Percentiles rank a stretch among this genome's conserved stretches.
phyloP scores from a whole-genome alignment of 2,329 filamentous ascomycete species.

The Phialocephala subalpina region DNA sequence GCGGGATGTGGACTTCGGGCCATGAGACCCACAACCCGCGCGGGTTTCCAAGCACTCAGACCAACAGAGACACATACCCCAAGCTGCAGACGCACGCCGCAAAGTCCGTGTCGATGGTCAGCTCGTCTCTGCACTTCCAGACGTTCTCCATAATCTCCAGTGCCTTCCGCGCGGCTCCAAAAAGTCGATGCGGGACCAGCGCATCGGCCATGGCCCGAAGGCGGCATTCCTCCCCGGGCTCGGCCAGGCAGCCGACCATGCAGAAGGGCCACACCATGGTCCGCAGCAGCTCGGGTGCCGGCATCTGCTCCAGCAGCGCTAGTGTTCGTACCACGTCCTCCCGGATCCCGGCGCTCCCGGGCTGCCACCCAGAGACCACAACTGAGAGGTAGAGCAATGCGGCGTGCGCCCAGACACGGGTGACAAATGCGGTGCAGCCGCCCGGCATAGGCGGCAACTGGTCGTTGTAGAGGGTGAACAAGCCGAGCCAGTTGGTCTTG shows the following conservation, averaged over 20 bases:
- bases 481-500: slow-evolving; percentile 16
- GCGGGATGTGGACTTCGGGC: no score
- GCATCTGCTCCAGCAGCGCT: slow-evolving; percentile 26
- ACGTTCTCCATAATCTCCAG: slow-evolving; percentile 39
- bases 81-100: no score
- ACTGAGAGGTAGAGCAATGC: slow-evolving; percentile 32
- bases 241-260: slow-evolving; percentile 35
- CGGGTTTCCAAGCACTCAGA: no score
- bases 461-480: slow-evolving; percentile 21
- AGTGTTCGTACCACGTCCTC: slow-evolving; percentile 30
- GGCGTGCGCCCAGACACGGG: slow-evolving; percentile 33
- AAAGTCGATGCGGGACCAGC: slow-evolving; percentile 41
- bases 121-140: slow-evolving; percentile 30
- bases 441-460: slow-evolving; percentile 14
- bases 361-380: slow-evolving; percentile 37
- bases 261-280: slow-evolving; percentile 39
- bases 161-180: slow-evolving; percentile 37
- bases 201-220: slow-evolving; percentile 33
- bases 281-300: slow-evolving; percentile 32
- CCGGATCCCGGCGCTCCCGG: slow-evolving; percentile 25
- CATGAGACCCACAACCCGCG: no score
- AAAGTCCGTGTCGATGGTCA: slow-evolving; percentile 8
- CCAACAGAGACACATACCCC: no score
- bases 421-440: slow-evolving; percentile 23
- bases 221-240: slow-evolving; percentile 28